phyloP scores from a whole-genome alignment of 140 eudicot species.

The Oenanthe javanica region DNA sequence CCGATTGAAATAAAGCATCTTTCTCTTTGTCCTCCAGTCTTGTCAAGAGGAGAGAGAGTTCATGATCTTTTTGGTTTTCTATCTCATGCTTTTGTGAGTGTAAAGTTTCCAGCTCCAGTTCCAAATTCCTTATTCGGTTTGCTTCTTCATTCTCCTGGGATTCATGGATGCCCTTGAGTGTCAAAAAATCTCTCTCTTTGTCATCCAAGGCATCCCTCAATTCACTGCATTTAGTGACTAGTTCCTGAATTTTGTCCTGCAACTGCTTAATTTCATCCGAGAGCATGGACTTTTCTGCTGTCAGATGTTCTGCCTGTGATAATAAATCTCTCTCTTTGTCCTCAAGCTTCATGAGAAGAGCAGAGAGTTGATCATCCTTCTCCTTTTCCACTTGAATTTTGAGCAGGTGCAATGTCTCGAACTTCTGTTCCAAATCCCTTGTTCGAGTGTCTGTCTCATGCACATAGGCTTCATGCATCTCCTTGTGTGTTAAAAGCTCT shows the following conservation, averaged over 20 bases:
- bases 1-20: conserved; percentile 30
- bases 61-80: conserved; percentile 61
- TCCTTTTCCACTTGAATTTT: conserved; percentile 54
- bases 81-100: conserved; percentile 42
- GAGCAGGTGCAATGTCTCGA: conserved; percentile 37
- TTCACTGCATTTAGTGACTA: conserved; percentile 2
- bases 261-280: conserved; percentile 2
- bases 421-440: conserved; percentile 47
- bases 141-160: conserved; percentile 17
- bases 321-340: conserved; percentile 33
- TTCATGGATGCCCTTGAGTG: not conserved
- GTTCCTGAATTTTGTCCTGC: conserved; percentile 8
- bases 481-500: conserved; percentile 42
- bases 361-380: conserved; percentile 55
- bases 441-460: conserved; percentile 34
- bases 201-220: conserved; percentile 14
- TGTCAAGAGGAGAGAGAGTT: conserved; percentile 40
- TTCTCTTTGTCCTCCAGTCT: conserved; percentile 43
- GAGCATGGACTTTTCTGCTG: conserved; percentile 17
- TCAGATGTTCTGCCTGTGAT: conserved; percentile 36
- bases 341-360: conserved; percentile 44
- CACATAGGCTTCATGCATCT: conserved; percentile 47
- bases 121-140: conserved; percentile 22
- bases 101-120: conserved; percentile 38
- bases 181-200: conserved; percentile 12